A percentile compares a stretch with the other conserved stretches of the same genome.
Conservation (phyloP, 345 rosid genomes). For the Gossypium turneri region DNA sequence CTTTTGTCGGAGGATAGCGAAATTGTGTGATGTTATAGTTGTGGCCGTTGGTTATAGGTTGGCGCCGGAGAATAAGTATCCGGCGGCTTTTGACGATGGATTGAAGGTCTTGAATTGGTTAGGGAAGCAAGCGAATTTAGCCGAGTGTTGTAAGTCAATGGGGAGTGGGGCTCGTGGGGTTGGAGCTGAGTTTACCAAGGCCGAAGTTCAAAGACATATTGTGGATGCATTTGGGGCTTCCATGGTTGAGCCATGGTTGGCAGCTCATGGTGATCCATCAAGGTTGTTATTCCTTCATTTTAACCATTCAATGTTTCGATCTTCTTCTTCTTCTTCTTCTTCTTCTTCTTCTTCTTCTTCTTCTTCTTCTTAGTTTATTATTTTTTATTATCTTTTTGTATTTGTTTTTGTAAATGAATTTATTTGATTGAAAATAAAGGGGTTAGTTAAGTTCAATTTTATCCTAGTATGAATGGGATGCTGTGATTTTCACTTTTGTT, state of each 20-base stretch:
- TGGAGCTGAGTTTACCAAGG: conserved; percentile 58
- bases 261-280: conserved; percentile 85
- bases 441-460: background rate
- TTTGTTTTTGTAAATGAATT: background rate
- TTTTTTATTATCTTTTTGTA: too few species aligned
- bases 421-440: background rate
- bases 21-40: conserved; percentile 77
- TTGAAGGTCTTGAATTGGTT: conserved; percentile 80
- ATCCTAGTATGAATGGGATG: background rate
- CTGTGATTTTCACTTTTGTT: background rate
- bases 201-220: conserved; percentile 56
- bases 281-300: conserved; percentile 45
- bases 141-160: conserved; percentile 76
- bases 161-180: conserved; percentile 36
- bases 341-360: too few species aligned
- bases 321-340: background rate
- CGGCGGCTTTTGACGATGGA: conserved; percentile 84
- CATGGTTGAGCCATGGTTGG: conserved; percentile 95
- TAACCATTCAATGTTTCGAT: background rate
- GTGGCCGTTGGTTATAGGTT: conserved; percentile 86
- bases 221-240: conserved; percentile 82
- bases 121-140: conserved; percentile 89
- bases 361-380: too few species aligned
- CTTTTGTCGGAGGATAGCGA: conserved; percentile 76
- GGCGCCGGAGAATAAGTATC: conserved; percentile 83